Conservation (phyloP, 306 rosid genomes). For the Spatholobus suberectus region DNA sequence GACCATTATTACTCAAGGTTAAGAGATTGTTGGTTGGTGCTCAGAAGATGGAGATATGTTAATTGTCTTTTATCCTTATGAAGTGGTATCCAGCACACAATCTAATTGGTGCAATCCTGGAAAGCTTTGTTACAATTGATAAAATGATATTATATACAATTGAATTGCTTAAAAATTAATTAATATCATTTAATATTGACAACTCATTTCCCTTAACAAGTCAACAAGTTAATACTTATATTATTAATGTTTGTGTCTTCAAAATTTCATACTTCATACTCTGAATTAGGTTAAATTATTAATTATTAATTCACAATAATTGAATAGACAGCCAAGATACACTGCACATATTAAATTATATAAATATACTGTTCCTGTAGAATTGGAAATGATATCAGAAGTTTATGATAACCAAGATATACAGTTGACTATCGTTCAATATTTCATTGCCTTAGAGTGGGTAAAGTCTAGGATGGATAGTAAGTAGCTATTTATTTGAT, state of each 20-base stretch:
- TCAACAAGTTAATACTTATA: conserved; percentile 4
- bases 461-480: neutral
- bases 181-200: neutral
- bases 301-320: neutral
- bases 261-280: neutral
- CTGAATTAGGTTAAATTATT: neutral
- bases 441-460: neutral
- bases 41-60: conserved; percentile 9
- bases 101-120: conserved; percentile 6
- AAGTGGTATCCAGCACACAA: neutral
- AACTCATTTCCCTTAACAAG: conserved; percentile 27
- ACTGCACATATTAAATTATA: neutral
- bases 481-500: neutral
- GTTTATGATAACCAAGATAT: neutral
- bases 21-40: conserved; percentile 17
- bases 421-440: neutral
- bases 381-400: conserved; percentile 6
- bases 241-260: conserved; percentile 8
- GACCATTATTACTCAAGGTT: conserved; percentile 8
- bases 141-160: neutral
- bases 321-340: neutral
- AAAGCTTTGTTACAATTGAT: conserved; percentile 8
- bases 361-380: neutral
- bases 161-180: conserved; percentile 27
- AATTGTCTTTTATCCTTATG: neutral